Evolutionary conservation across 768 basidiomycete genomes (phyloP).

Genomic region (Fibroporia radiculosa): DNA sequence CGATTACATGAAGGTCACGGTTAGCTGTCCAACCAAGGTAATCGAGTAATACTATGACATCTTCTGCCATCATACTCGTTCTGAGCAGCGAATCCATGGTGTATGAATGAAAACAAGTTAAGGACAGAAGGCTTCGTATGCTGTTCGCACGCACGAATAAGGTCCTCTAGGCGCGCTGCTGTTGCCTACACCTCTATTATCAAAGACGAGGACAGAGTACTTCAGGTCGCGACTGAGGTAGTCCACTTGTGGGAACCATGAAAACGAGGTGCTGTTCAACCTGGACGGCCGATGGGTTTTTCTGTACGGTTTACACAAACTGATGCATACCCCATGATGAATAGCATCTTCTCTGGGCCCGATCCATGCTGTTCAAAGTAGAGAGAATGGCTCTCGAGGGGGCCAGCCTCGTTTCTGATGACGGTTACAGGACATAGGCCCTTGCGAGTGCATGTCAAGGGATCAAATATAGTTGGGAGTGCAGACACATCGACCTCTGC

Average conservation of each 20-base stretch:
- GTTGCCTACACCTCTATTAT: conserved; percentile 80
- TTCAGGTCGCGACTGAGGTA: conserved; percentile 48
- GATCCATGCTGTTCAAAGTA: conserved; percentile 76
- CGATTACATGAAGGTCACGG: conserved; percentile 61
- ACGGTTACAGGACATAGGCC: conserved; percentile 71
- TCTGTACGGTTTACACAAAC: background rate
- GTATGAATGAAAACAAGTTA: background rate
- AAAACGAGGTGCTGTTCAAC: conserved; percentile 54
- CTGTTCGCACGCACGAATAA: conserved; percentile 58
- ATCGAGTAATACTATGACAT: conserved; percentile 58
- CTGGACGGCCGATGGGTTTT: conserved; percentile 22
- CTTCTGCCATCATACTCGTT: conserved; percentile 73
- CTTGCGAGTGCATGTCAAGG: conserved; percentile 52
- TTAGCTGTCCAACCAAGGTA: conserved; percentile 63
- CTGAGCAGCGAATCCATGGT: too few species aligned
- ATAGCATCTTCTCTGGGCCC: conserved; percentile 56
- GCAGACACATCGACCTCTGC: background rate
- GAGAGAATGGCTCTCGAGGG: conserved; percentile 60
- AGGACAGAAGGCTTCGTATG: background rate
- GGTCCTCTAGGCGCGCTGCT: conserved; percentile 65
- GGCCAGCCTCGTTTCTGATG: conserved; percentile 37
- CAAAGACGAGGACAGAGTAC: conserved; percentile 66
- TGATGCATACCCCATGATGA: conserved; percentile 61
- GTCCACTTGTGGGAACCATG: conserved; percentile 57
- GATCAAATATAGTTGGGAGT: conserved; percentile 44